phyloP scores from a whole-genome alignment of 75 land plant genomes.

The Sequoia sempervirens region DNA sequence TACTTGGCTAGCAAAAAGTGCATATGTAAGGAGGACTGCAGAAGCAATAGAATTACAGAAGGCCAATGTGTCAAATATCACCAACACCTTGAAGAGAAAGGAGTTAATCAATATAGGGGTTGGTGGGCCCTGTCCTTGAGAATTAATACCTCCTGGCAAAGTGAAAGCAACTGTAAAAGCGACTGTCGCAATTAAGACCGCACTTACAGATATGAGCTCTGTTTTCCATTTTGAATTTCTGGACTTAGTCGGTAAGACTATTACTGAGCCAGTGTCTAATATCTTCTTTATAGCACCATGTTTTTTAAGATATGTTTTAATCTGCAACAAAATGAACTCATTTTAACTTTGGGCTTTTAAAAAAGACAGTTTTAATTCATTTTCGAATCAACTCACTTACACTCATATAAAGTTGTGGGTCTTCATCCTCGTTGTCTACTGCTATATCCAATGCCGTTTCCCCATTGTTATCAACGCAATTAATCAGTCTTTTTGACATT shows the following conservation, averaged over 20 bases:
- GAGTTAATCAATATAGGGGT: too few relatives aligned
- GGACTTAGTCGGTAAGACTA: background rate
- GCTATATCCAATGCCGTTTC: background rate
- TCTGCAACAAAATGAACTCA: background rate
- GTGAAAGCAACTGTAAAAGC: slow-evolving; percentile 1
- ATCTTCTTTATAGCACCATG: background rate
- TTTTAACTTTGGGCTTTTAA: too few relatives aligned
- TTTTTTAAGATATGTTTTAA: background rate
- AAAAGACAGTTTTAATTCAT: too few relatives aligned
- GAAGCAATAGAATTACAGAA: background rate
- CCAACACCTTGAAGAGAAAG: background rate
- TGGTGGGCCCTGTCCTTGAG: background rate
- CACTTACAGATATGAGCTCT: background rate
- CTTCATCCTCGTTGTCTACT: background rate
- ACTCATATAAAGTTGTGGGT: background rate
- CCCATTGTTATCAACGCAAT: background rate
- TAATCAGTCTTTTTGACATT: background rate
- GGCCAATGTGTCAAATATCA: background rate
- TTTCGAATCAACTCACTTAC: too few relatives aligned
- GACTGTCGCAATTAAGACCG: background rate
- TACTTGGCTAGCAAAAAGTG: background rate
- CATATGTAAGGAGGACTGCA: background rate
- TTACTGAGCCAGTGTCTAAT: background rate
- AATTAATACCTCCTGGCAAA: background rate
- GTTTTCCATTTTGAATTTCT: background rate